Evolutionary conservation across 129 eudicot genomes (phyloP).

Genomic region (Heracleum sosnowskyi): DNA sequence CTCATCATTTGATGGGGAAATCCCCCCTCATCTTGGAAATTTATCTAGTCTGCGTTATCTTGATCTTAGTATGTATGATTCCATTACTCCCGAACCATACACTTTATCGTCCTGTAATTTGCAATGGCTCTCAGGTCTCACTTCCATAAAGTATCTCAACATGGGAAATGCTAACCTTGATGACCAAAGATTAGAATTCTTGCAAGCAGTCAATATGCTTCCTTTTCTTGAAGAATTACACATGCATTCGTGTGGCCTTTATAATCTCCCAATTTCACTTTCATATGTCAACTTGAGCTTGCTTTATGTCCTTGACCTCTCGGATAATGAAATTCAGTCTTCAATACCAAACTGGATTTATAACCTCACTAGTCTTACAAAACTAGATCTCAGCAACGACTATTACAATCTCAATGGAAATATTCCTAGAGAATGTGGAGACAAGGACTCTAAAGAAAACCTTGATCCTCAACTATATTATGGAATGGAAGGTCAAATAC

Average conservation of each 20-base stretch:
- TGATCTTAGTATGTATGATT: not conserved
- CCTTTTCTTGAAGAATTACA: slow-evolving; percentile 2
- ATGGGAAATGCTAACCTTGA: not conserved
- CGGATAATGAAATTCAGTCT: slow-evolving; percentile 18
- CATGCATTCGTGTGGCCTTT: not conserved
- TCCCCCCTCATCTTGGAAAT: slow-evolving; percentile 9
- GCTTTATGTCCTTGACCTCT: slow-evolving; percentile 23
- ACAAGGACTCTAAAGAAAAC: not conserved
- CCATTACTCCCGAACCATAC: no score
- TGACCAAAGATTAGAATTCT: not conserved
- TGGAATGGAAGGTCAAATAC: not conserved
- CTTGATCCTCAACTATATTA: not conserved
- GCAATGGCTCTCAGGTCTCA: slow-evolving; percentile 5
- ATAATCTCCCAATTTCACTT: not conserved
- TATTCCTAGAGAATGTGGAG: not conserved
- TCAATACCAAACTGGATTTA: slow-evolving; percentile 9
- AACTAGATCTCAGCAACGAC: slow-evolving; percentile 11
- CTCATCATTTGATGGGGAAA: not conserved
- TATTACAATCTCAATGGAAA: not conserved
- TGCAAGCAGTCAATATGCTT: not conserved
- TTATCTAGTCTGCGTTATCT: not conserved
- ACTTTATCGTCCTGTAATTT: not conserved
- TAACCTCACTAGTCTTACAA: slow-evolving; percentile 6
- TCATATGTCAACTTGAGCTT: slow-evolving; percentile 17
- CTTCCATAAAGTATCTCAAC: not conserved